Base-by-base conservation (phyloP, 2,329 filamentous ascomycete species). In the Fusarium sambucinum region DNA sequence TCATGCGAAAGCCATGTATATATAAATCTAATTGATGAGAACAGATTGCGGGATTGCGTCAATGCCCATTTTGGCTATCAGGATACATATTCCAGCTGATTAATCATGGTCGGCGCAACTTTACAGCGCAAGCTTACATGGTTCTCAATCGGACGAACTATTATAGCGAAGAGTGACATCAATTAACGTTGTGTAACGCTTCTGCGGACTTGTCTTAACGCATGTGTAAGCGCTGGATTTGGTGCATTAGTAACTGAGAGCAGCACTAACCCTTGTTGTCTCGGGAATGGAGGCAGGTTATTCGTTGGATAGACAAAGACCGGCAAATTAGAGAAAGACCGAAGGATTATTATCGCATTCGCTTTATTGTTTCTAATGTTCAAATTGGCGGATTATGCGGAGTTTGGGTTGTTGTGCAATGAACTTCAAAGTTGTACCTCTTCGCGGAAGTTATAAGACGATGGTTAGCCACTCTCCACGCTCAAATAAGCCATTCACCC, bases 101-200 rank as follows among this genome's bases (percentile, higher is more conserved):
- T 44, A 57, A 63, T 58, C 16, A 6, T 10, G 33, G 33, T 63
- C 60, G 60, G 60, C 27, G 27, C 5, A 63, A 63, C 60, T 50
- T 63, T 58, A 17, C n/a, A 40, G 50, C 59, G 51, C 17, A 21
- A 1, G 11, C 37, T 42, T 16, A 44, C 17, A 2, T 21, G 38
- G 51, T 25, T 13, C 21, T 35, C 30, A 5, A 8, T 44, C 60
- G 60, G 59, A 40, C 7, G 23, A 58, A 30, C 41, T 23, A 38
- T 50, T 30, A 9, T 23, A 3, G 32, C 25, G 29, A 6, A 16
- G 58, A 38, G 25, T 16, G 27, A 23, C 23, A 35, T n/a, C 21
- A 45, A 19, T 9, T 32, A 63, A 63, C 60, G 58, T 63, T 63
- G 42, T 11, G 25, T 23, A 63, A 63, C 60, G 60, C 32, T 63